Evolutionary conservation across 73 alveolate genomes (phyloP).

Genomic region (Urostyla sp.): DNA sequence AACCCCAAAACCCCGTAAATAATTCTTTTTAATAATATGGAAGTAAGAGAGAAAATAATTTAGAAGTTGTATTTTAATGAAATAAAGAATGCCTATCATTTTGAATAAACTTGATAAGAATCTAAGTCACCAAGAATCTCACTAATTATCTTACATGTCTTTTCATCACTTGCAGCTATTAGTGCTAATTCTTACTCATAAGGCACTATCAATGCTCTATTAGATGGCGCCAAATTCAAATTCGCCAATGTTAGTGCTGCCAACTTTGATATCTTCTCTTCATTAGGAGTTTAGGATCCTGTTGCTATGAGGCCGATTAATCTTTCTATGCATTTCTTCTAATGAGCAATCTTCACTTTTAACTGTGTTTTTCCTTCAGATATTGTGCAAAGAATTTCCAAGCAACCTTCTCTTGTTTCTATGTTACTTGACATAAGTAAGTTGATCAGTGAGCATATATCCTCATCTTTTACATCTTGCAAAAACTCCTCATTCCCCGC

Average conservation of each 20-base stretch:
- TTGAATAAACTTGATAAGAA: conserved; percentile 61
- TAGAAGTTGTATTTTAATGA: background rate
- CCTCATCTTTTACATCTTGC: conserved; percentile 85
- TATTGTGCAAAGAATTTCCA: conserved; percentile 89
- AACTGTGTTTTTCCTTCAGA: conserved; percentile 85
- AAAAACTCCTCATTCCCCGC: conserved; percentile 90
- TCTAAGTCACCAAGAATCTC: conserved; percentile 76
- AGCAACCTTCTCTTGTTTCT: conserved; percentile 90
- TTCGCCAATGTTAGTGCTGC: conserved; percentile 91
- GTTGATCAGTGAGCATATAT: conserved; percentile 76
- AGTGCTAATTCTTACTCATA: conserved; percentile 90
- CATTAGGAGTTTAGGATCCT: conserved; percentile 80
- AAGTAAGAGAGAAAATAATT: background rate
- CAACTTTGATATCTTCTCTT: conserved; percentile 87
- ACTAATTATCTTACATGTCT: conserved; percentile 67
- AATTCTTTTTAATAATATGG: too few species aligned
- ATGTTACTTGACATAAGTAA: conserved; percentile 77
- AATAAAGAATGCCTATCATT: conserved; percentile 2
- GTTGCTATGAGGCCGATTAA: conserved; percentile 85
- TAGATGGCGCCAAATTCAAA: conserved; percentile 83
- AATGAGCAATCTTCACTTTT: conserved; percentile 86
- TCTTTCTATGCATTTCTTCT: conserved; percentile 85
- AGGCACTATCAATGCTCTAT: conserved; percentile 85
- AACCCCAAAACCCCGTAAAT: conserved; percentile 38
- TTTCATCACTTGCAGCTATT: conserved; percentile 91